Evolutionary conservation across 305 asterid genomes (phyloP), one percentile per base, ranked within the genome.

Genomic region (Fraxinus baroniana): DNA sequence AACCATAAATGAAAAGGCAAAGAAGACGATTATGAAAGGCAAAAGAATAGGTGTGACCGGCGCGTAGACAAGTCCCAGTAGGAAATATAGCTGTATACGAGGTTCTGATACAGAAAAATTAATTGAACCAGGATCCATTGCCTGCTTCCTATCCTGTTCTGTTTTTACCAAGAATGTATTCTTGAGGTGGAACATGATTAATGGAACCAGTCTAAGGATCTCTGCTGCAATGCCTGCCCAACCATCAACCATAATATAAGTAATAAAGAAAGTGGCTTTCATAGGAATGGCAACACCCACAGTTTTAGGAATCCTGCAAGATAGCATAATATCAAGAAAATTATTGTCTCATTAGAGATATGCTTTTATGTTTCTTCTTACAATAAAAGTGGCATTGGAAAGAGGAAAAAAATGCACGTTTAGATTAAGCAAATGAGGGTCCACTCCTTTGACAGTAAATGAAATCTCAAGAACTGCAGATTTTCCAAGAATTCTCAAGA

Each of bases 141-240:
- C 98, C 86, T 90, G 90, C 80, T 93, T 90, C 88, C 97, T 87
- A 80, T 94, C 99, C 79, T 87, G 85, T 35, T 94, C 98, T 24
- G 99, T 94, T 90, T 96, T 96, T 26, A 96, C 99, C 86, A 94
- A 85, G 89, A 96, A 94, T 35, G 97, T 81, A 74, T 94, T 93
- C 87, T 94, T 96, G 39, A 94, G 82, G 86, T 94, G 99, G 84
- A 91, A 94, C 75, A 91, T 20, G 6, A 93, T 64, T 49, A 93
- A 83, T 30, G 98, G 97, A 83, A 90, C 90, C 86, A 93, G 49
- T 86, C 99, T 88, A 26, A 96, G 87, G 79, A 94, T 87, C 91
- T 96, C 99, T n/a, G 92, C 99, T 39, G 98, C 99, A 71, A 93
- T 82, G 26, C 98, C 98, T n/a, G 99, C 95, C 98, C 98, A 96